Conservation (phyloP, 208 protist genomes). For the Crithidia sp. region DNA sequence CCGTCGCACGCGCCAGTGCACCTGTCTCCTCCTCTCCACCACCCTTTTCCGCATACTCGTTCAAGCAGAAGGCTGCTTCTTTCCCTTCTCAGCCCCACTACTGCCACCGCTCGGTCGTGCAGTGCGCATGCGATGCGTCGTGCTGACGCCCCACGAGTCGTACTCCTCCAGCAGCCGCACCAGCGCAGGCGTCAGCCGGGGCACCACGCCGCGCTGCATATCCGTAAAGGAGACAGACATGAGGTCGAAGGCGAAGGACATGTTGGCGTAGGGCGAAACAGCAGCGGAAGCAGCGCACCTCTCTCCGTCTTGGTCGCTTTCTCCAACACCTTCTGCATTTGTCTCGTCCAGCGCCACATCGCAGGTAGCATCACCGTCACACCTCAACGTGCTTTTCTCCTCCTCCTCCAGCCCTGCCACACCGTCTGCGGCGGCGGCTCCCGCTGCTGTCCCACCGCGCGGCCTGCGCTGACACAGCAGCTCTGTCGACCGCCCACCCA, state of each 20-base stretch:
- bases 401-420: background rate
- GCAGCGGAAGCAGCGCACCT: background rate
- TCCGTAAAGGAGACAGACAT: constrained; percentile 76
- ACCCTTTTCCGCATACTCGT: background rate
- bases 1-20: too few relatives aligned
- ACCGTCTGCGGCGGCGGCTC: background rate
- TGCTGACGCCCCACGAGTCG: constrained; percentile 80
- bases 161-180: constrained; percentile 86
- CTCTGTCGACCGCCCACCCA: constrained; percentile 31
- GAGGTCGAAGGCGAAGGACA: constrained; percentile 91
- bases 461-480: constrained; percentile 24
- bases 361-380: too few relatives aligned
- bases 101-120: constrained; percentile 29
- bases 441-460: background rate
- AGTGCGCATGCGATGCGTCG: constrained; percentile 62
- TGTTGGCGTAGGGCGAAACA: constrained; percentile 21
- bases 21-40: too few relatives aligned
- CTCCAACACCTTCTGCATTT: background rate
- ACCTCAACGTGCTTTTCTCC: background rate
- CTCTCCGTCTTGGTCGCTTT: background rate
- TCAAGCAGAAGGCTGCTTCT: background rate
- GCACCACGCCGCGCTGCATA: constrained; percentile 41
- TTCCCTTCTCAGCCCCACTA: background rate
- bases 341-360: too few relatives aligned
- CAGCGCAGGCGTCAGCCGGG: constrained; percentile 57